phyloP scores from a whole-genome alignment of 768 basidiomycete species.

The Termitomyces sp. region DNA sequence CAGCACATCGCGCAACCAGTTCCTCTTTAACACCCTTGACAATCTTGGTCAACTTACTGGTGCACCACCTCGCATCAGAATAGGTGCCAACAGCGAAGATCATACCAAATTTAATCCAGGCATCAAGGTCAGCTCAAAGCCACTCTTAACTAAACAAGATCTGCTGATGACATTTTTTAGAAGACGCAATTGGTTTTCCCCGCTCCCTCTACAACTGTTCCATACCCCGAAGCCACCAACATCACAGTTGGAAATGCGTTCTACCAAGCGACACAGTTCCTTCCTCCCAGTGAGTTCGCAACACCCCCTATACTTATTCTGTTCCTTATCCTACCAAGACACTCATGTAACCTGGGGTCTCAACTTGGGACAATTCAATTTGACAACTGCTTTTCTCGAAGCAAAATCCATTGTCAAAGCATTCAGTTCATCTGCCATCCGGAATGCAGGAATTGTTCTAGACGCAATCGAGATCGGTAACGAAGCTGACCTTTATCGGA shows the following conservation, averaged over 20 bases:
- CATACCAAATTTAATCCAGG: slow-evolving; percentile 53
- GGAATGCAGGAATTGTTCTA: slow-evolving; percentile 41
- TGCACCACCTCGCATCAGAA: slow-evolving; percentile 53
- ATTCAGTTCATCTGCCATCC: slow-evolving; percentile 42
- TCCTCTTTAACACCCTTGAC: slow-evolving; percentile 58
- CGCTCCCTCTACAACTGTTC: slow-evolving; percentile 42
- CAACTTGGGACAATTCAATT: slow-evolving; percentile 57
- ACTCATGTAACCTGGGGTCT: slow-evolving; percentile 69
- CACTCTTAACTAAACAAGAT: neutral
- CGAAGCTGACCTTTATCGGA: slow-evolving; percentile 55
- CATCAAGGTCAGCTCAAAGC: slow-evolving; percentile 37
- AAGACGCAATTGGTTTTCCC: slow-evolving; percentile 45
- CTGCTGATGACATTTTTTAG: neutral
- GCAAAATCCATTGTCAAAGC: slow-evolving; percentile 50
- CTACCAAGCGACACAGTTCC: slow-evolving; percentile 35
- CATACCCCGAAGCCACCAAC: slow-evolving; percentile 68
- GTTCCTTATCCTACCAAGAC: slow-evolving; percentile 29
- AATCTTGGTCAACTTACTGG: slow-evolving; percentile 56
- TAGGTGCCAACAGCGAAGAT: slow-evolving; percentile 59
- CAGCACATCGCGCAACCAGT: slow-evolving; percentile 47
- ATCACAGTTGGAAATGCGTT: slow-evolving; percentile 58
- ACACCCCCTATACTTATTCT: neutral
- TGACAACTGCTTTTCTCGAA: slow-evolving; percentile 49
- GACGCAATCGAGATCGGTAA: slow-evolving; percentile 65
- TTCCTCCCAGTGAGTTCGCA: slow-evolving; percentile 17